These are phyloP conservation scores for Heritiera littoralis DNA, from an alignment of 345 rosid genomes.

Conservation along the genomic window DNA sequence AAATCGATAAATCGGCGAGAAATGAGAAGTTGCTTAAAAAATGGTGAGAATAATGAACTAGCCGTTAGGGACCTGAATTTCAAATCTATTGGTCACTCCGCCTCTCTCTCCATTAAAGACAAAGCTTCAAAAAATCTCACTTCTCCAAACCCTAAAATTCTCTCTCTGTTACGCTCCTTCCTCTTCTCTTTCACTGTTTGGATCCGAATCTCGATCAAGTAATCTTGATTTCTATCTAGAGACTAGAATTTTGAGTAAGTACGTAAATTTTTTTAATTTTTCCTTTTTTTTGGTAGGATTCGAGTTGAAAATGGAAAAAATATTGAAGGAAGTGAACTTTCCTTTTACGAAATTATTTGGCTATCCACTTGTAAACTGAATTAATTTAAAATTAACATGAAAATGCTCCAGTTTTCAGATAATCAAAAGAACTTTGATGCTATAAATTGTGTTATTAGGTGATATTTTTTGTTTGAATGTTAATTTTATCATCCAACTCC, in stretches of 20 bases:
- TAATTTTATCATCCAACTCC: not conserved
- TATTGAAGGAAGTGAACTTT: conserved; percentile 20
- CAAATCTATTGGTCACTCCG: conserved; percentile 27
- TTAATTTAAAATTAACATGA: not conserved
- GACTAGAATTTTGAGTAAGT: conserved; percentile 17
- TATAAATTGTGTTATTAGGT: not conserved
- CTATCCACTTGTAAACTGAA: not conserved
- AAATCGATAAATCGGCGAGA: conserved; percentile 18
- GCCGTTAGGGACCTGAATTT: conserved; percentile 35
- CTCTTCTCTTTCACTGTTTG: not conserved
- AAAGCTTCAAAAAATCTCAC: conserved; percentile 14
- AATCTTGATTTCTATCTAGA: not conserved
- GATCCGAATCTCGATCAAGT: conserved; percentile 10
- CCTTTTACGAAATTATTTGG: not conserved
- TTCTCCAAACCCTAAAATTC: conserved; percentile 16
- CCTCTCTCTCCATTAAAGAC: conserved; percentile 22
- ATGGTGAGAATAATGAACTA: conserved; percentile 29
- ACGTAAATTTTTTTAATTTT: not conserved
- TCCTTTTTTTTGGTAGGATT: not conserved
- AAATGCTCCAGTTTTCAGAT: not conserved
- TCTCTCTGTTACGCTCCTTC: conserved; percentile 3
- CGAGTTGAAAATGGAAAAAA: not conserved
- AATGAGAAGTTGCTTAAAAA: not conserved
- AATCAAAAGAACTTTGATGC: not conserved
- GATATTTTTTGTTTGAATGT: not conserved